Evolutionary conservation across 441 rosid genomes (phyloP), one percentile per base, ranked within the genome.

Genomic region (Mallotus japonicus): DNA sequence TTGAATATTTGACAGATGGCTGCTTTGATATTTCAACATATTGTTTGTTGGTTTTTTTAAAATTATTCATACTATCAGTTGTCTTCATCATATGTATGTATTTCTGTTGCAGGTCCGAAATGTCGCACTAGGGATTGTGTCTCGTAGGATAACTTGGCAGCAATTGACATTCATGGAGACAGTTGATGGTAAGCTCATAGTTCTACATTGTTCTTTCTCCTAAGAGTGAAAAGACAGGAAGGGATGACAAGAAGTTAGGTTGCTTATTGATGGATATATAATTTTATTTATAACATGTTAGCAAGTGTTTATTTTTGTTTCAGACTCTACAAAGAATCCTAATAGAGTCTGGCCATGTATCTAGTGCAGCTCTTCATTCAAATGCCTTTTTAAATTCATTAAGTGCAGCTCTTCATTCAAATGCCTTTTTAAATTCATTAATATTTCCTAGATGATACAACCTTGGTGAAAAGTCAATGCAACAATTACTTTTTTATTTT

Each of bases 61-160:
- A 20, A 68, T 34, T 34, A 3, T 3, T 34, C 40, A 34, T 34
- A 34, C 5, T 3, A 34, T 34, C 40, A 34, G 40, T 34, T 34
- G 40, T 34, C 40, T 5, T 34, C 40, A 34, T 34, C 40, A 5
- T 34, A 34, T 34, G 5, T 34, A 17, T 65, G 10, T 56, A 14
- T 74, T 60, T 49, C 60, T 61, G 73, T 71, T 68, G 32, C 84
- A 94, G 99, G 95, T 94, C 64, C 85, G 92, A 57, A 89, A 88
- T 81, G 95, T 94, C 70, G 88, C 97, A 2, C 72, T 94, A 50
- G 97, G 97, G 65, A 89, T 94, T 75, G 95, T 94, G 76, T 90
- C 99, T 65, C 90, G 99, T 11, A 86, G 97, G 82, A 90, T 94
- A 81, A 84, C 85, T 79, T 94, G 99, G 99, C 79, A 84, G 70